These are phyloP conservation scores for Rhodomyrtus psidioides DNA, from an alignment of 441 rosid genomes.

Conservation along the genomic window DNA sequence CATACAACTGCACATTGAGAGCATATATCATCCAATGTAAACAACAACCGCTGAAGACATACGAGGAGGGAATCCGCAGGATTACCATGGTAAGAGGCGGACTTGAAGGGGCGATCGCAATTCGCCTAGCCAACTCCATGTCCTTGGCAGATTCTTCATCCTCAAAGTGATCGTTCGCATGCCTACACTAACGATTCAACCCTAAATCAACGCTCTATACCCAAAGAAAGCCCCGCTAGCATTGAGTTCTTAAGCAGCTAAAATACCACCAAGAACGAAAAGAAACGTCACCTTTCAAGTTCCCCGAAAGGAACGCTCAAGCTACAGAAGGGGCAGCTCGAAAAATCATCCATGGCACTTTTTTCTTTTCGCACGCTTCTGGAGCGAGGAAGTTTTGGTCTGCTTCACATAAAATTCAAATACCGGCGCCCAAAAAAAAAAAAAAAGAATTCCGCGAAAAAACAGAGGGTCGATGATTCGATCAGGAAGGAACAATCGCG, in stretches of 20 bases:
- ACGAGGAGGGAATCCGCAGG: background rate
- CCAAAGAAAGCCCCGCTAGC: background rate
- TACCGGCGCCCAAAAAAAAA: background rate
- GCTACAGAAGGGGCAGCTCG: constrained; percentile 43
- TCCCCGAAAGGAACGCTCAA: constrained; percentile 27
- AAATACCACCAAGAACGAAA: background rate
- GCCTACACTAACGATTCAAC: constrained; percentile 25
- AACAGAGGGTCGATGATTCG: background rate
- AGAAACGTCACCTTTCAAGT: constrained; percentile 37
- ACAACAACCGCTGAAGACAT: background rate
- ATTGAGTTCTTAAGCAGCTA: background rate
- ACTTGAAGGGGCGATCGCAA: constrained; percentile 24
- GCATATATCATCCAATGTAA: background rate
- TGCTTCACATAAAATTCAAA: background rate
- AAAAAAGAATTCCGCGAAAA: background rate
- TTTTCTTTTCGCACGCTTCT: background rate
- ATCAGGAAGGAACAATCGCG: background rate
- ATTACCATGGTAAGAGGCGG: constrained; percentile 1
- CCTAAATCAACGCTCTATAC: background rate
- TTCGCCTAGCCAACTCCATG: constrained; percentile 25
- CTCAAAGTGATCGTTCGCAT: constrained; percentile 68
- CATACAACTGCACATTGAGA: background rate
- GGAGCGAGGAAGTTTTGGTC: background rate
- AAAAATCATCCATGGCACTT: constrained; percentile 13
- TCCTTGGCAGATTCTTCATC: constrained; percentile 27